Percentiles rank a stretch among this genome's conserved stretches.
Conservation (phyloP, 257 asterid genomes). For the Jasminum sambac region DNA sequence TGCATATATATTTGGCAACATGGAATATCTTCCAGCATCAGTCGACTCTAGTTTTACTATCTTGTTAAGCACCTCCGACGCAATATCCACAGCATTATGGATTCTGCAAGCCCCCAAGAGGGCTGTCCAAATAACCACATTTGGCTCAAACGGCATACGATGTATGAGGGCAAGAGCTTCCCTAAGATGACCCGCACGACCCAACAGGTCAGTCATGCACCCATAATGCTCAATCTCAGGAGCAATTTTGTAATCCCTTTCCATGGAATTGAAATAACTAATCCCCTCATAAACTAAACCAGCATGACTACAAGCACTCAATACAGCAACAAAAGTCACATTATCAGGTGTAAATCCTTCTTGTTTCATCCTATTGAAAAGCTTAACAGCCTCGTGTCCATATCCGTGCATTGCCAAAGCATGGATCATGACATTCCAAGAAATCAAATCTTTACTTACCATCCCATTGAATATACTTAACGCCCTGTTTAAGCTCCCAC, state of each 20-base stretch:
- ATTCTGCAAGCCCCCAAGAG: constrained; percentile 73
- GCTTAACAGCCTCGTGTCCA: constrained; percentile 57
- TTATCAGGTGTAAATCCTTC: constrained; percentile 66
- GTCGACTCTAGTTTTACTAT: constrained; percentile 49
- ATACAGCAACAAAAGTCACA: constrained; percentile 62
- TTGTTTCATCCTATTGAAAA: constrained; percentile 54
- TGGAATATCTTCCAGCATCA: constrained; percentile 43
- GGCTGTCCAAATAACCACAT: constrained; percentile 69
- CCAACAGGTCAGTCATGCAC: constrained; percentile 76
- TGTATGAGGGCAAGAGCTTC: constrained; percentile 64
- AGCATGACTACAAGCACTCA: constrained; percentile 72
- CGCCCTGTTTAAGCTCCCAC: constrained; percentile 67
- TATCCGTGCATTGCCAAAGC: constrained; percentile 72
- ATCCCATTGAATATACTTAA: constrained; percentile 45
- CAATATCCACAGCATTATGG: constrained; percentile 50
- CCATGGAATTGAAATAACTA: constrained; percentile 56
- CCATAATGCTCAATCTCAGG: constrained; percentile 83
- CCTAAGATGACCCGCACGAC: constrained; percentile 68
- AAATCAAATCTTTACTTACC: constrained; percentile 52
- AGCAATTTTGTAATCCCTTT: constrained; percentile 43
- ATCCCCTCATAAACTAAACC: constrained; percentile 64
- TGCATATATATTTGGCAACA: constrained; percentile 60
- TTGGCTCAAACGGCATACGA: constrained; percentile 78
- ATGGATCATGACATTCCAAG: constrained; percentile 87
- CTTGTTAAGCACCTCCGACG: constrained; percentile 47